phyloP scores from a whole-genome alignment of 176 grass and related monocot species.

The Oryza glumipatula region DNA sequence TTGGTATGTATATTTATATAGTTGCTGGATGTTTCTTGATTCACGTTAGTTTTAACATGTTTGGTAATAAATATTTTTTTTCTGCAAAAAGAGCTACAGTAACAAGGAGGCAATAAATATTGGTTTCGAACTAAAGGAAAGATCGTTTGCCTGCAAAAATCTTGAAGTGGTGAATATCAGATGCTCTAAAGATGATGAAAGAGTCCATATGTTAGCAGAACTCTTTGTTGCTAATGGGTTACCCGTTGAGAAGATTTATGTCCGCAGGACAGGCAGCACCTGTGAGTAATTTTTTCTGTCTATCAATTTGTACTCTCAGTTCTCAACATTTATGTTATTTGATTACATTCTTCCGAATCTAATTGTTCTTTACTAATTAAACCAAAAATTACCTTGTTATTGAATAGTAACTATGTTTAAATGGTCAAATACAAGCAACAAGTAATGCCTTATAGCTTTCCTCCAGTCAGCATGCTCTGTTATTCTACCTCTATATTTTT shows the following conservation, averaged over 20 bases:
- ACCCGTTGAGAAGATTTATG: constrained; percentile 10
- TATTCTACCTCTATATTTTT: too few species aligned
- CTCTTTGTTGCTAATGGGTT: constrained; percentile 29
- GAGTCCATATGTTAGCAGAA: constrained; percentile 21
- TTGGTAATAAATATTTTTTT: not conserved
- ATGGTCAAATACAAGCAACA: too few species aligned
- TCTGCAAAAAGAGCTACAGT: not conserved
- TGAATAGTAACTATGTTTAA: too few species aligned
- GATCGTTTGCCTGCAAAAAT: constrained; percentile 26
- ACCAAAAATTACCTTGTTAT: too few species aligned
- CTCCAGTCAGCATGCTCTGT: too few species aligned
- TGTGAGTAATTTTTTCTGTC: constrained; percentile 14
- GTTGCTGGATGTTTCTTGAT: not conserved
- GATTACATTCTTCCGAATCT: not conserved
- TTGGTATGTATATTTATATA: constrained; percentile 19
- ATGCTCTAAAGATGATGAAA: constrained; percentile 9
- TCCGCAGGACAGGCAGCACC: constrained; percentile 6
- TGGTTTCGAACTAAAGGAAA: not conserved
- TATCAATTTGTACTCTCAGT: not conserved
- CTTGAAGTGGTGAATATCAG: constrained; percentile 37
- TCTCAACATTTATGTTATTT: not conserved
- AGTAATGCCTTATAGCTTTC: too few species aligned
- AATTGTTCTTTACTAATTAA: too few species aligned
- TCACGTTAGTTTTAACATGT: too few species aligned
- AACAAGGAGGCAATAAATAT: not conserved